Evolutionary conservation across 2,329 filamentous ascomycete genomes (phyloP), one percentile per base, ranked within the genome.

Genomic region (Zelopaecilomyces penicillatus): DNA sequence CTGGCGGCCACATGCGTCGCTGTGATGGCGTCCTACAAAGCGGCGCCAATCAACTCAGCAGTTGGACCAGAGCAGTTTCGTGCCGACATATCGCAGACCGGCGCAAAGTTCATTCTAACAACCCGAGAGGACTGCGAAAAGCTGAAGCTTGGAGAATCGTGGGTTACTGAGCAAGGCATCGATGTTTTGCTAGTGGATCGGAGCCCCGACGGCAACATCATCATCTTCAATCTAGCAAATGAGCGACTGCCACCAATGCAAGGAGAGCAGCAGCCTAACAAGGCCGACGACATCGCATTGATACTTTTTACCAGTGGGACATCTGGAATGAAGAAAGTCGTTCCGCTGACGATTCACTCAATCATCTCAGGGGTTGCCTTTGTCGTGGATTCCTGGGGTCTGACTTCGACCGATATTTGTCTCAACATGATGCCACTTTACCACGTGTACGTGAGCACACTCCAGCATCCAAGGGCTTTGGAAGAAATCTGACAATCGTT

Each of bases 401-500:
- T 79, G 12, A 66, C 58, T 1, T 53, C 62, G 2, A 54, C 58
- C 1, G 75, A 78, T 51, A 64, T 69, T 1, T 79, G 75, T 53
- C 55, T 78, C 27, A 78, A 79, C 53, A 76, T 78, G 70, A 79
- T 79, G 75, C 75, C 75, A 0, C 58, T 80, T 5, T 75, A 76
- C 55, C 75, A 78, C 56, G 63, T 76, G 68, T 73, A 63, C 62
- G 70, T 65, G 19, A 19, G 19, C 19, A 19, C 19, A 19, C 19
- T 19, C 19, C 41, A 5, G 5, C 29, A 43, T 3, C 6, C 4
- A 28, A 11, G 4, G 3, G 28, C 9, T 27, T 7, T 26, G 19
- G n/a, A 42, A 28, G 26, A 19, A 28, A n/a, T 12, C 41, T 45
- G 26, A 43, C 37, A 19, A 19, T 36, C 31, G 38, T 49, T 54